phyloP scores from a whole-genome alignment of 2,329 filamentous ascomycete species.

The Cordyceps tenuipes region DNA sequence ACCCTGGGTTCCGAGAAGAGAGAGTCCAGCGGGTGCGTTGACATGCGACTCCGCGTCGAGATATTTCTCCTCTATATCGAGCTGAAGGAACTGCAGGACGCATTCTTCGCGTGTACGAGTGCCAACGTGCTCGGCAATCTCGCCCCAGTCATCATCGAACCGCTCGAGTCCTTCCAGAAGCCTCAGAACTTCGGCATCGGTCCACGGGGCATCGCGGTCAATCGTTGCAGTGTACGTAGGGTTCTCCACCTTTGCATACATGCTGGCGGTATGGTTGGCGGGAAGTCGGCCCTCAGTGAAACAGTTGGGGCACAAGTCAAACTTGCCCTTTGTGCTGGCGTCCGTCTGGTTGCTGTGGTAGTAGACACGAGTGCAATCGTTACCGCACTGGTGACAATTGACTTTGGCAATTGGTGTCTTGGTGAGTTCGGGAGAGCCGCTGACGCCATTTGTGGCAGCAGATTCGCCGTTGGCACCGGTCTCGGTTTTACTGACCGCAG shows the following conservation, averaged over 20 bases:
- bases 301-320: conserved; percentile 87
- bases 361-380: conserved; percentile 68
- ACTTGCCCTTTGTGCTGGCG: conserved; percentile 59
- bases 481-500: conserved; percentile 61
- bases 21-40: conserved; percentile 48
- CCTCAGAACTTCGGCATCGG: conserved; percentile 79
- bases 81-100: conserved; percentile 88
- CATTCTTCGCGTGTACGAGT: conserved; percentile 92
- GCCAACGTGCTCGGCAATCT: conserved; percentile 85
- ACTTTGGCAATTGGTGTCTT: conserved; percentile 61
- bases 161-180: conserved; percentile 85
- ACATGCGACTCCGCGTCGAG: conserved; percentile 61
- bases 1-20: conserved; percentile 61
- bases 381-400: conserved; percentile 84
- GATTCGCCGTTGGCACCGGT: conserved; percentile 70
- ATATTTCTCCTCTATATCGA: conserved; percentile 97
- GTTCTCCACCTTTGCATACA: conserved; percentile 87
- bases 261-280: conserved; percentile 64
- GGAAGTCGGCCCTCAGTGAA: conserved; percentile 80
- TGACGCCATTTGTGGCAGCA: conserved; percentile 55
- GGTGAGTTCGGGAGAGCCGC: conserved; percentile 49
- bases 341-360: conserved; percentile 51
- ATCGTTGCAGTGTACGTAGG: conserved; percentile 69
- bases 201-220: conserved; percentile 83
- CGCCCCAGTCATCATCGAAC: conserved; percentile 93